Base-by-base conservation (phyloP, 2,329 filamentous ascomycete species). In the Emmonsia crescens region DNA sequence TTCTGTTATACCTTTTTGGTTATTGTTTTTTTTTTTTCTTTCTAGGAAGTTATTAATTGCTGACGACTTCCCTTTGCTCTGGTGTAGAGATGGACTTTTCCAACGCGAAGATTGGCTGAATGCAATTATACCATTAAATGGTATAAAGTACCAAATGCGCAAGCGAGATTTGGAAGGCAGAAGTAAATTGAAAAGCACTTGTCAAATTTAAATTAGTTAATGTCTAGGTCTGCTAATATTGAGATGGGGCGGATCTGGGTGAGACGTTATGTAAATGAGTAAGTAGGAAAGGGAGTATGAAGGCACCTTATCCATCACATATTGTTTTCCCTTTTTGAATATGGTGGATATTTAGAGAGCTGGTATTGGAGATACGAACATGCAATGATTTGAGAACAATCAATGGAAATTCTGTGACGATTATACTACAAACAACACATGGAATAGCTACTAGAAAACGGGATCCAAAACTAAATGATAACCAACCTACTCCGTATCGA, bases 81-180 rank as follows among this genome's bases (percentile, higher is more conserved):
- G 59, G 24, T 42, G 52, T 63, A 77, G 85, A 87, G 75, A 86
- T 87, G 84, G 85, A 87, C 71, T 87, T 87, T 68, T 84, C 81
- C 19, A 83, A 85, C 65, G 85, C 82, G 21, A 84, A 86, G 76
- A 84, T 87, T 62, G 79, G 49, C 12, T 59, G 16, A 59, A 42
- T 29, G 16, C 9, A 12, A 27, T 24, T 9, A 24, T 48, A 16
- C 16, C 19, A 24, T 21, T 24, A 12, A 31, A 27, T 38, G 9
- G 44, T 16, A 57, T 36, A 29, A 57, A 24, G 21, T 48, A 48
- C 10, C 21, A 12, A 48, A 58, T 58, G 3, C 27, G 40, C 56
- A 46, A 14, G 31, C 21, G 40, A 2, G 16, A 24, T 40, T 48
- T 10, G 49, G 33, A 24, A 9, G n/a, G 31, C 10, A 14, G 21